Evolutionary conservation across 2,329 filamentous ascomycete species (phyloP).

Genomic region (Curvularia sp.): DNA sequence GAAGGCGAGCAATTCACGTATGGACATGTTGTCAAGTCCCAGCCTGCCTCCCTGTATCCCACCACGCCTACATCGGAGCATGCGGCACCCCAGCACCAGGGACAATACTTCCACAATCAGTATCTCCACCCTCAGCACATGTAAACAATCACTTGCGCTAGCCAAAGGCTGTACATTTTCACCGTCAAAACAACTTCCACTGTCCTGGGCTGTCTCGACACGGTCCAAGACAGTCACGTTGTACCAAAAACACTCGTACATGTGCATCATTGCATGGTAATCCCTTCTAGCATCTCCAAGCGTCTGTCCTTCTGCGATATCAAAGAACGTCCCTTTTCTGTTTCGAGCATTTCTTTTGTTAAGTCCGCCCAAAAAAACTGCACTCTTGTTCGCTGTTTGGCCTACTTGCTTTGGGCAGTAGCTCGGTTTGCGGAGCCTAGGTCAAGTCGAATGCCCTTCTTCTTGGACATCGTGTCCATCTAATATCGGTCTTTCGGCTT

Average conservation of each 20-base stretch:
- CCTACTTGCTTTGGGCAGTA: constrained; percentile 17
- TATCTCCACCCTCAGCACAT: constrained; percentile 48
- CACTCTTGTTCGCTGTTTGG: constrained; percentile 25
- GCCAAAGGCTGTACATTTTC: constrained; percentile 22
- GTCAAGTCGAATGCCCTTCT: constrained; percentile 23
- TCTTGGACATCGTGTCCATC: constrained; percentile 39
- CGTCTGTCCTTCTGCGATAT: constrained; percentile 45
- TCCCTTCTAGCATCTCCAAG: constrained; percentile 48
- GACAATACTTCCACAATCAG: constrained; percentile 45
- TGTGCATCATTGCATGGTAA: constrained; percentile 51
- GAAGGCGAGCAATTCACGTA: constrained; percentile 59
- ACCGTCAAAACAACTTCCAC: constrained; percentile 26
- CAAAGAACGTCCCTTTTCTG: constrained; percentile 41
- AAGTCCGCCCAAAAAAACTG: constrained; percentile 33
- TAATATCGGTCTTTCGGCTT: constrained; percentile 43
- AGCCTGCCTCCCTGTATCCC: constrained; percentile 41
- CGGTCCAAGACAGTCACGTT: constrained; percentile 33
- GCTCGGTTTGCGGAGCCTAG: constrained; percentile 25
- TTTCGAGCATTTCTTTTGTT: constrained; percentile 47
- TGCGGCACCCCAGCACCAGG: constrained; percentile 42
- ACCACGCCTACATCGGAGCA: constrained; percentile 49
- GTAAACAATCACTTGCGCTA: constrained; percentile 30
- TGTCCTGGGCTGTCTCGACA: constrained; percentile 21
- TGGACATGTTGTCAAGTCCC: constrained; percentile 39
- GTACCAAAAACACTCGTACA: constrained; percentile 49